Evolutionary conservation across 495 filamentous ascomycete species (phyloP), one percentile per base, ranked within the genome.

Genomic region (Neurospora sp.): DNA sequence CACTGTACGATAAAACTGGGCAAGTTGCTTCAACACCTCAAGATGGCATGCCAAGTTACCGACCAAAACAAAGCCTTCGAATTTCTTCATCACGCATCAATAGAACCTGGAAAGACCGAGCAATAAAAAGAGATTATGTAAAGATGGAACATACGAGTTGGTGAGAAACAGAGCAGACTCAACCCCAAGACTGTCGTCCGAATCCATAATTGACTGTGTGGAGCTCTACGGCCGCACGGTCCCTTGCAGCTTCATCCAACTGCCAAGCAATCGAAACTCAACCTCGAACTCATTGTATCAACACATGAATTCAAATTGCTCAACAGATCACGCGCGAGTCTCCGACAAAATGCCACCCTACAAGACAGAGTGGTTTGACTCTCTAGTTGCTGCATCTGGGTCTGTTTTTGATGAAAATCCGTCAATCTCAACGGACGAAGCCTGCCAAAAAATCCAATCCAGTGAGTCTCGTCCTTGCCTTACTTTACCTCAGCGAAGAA

Each of bases 341-440:
- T 35, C 14, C 7, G 3, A 16, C 27, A 65, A 35, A 9, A 65
- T 65, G 53, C 14, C 27, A 18, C 71, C 7, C 18, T 37, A 48
- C 48, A 18, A 65, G 1, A 76, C 71, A 41, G 69, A 70, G 18
- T 76, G 75, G 75, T 76, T 74, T 69, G 68, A 74, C 6, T 16
- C 27, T 14, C 27, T 76, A 31, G 42, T 20, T 9, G 40, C 69
- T 40, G 73, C 69, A 31, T 53, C 71, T 3, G 16, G 27, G 27
- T 35, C 53, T 9, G 27, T 35, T 0, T 2, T 65, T 16, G 27
- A 22, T 6, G 18, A 69, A 4, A 37, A 70, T 22, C 31, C 40
- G 40, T 10, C 70, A 4, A 41, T 20, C 20, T 70, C 73, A 18
- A 40, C 22, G 2, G 70, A 48, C 2, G 75, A 61, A 14, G 70